Conservation (phyloP, 257 asterid genomes). For the Nicotiana otophora region DNA sequence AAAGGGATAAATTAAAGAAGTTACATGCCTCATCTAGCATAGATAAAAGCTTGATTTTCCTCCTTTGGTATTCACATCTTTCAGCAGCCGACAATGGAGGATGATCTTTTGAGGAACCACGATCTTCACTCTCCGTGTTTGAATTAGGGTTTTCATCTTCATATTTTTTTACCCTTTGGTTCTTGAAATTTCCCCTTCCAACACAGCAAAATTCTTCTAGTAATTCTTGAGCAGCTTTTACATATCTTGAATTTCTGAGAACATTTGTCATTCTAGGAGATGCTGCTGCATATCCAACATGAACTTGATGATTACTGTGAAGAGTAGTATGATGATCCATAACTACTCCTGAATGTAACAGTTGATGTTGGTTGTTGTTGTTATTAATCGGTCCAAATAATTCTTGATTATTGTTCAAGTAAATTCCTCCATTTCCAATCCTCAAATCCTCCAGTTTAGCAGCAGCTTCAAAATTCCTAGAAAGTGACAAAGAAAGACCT, state of each 20-base stretch:
- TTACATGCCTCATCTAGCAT: constrained; percentile 76
- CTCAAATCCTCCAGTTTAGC: constrained; percentile 39
- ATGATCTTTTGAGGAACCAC: constrained; percentile 21
- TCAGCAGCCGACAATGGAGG: constrained; percentile 48
- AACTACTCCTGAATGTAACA: constrained; percentile 3
- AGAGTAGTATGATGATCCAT: constrained; percentile 14
- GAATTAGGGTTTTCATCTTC: constrained; percentile 60
- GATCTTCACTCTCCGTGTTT: constrained; percentile 17
- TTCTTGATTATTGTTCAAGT: constrained; percentile 27
- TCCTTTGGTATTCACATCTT: constrained; percentile 58
- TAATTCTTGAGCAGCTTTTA: constrained; percentile 54
- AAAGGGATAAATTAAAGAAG: neutral
- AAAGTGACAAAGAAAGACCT: constrained; percentile 69
- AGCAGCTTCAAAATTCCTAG: constrained; percentile 40
- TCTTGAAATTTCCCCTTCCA: constrained; percentile 45
- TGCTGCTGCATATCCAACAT: constrained; percentile 34
- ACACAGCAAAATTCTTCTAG: constrained; percentile 70
- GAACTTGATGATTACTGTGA: constrained; percentile 23
- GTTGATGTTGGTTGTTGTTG: neutral
- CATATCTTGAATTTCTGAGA: constrained; percentile 43
- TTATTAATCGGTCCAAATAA: constrained; percentile 7
- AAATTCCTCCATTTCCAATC: constrained; percentile 29
- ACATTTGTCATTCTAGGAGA: constrained; percentile 29
- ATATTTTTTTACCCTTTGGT: constrained; percentile 20
- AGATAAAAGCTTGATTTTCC: constrained; percentile 57